Evolutionary conservation across 345 rosid species (phyloP), one percentile per base, ranked within the genome.

Genomic region (Excoecaria agallocha): DNA sequence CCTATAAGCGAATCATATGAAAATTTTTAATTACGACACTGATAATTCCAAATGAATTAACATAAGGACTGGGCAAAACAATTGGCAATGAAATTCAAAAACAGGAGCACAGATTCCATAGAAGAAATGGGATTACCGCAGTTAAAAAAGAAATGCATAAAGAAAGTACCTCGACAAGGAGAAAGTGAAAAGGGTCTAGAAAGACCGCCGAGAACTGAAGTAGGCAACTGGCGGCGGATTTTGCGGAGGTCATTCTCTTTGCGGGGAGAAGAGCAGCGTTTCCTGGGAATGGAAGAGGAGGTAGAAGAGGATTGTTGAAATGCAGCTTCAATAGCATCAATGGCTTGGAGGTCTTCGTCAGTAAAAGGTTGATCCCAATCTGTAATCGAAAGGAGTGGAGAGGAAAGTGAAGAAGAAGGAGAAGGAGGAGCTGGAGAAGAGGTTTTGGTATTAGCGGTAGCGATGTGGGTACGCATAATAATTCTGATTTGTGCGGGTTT

Each of bases 261-360:
- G 61, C 56, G 60, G 39, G 80, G 50, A 30, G 24, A 61, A 8
- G 78, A 38, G 5, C 55, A 61, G n/a, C 66, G 78, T 79, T 81
- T 82, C 20, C 45, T 73, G 46, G 69, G 1, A 30, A 16, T 8
- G 37, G 82, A 60, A 5, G 82, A 22, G 3, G 80, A 69, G 30
- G 66, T 35, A 13, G 85, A 30, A 9, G 79, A n/a, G 8, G 64
- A 51, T n/a, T 84, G 65, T 7, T 58, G 80, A 65, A 81, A 84
- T 13, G 86, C 60, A 49, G 96, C 88, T 77, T 90, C 97, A 19
- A 88, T 86, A 57, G 87, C 90, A 11, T 89, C 90, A 69, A 87
- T 76, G 24, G 81, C 87, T 57, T 65, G 79, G 58, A 94, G 84
- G 1, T 91, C 85, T 54, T 90, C 83, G 37, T 85, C 90, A 4